phyloP scores from a whole-genome alignment of 768 basidiomycete genomes.

The Lentinula lateritia region DNA sequence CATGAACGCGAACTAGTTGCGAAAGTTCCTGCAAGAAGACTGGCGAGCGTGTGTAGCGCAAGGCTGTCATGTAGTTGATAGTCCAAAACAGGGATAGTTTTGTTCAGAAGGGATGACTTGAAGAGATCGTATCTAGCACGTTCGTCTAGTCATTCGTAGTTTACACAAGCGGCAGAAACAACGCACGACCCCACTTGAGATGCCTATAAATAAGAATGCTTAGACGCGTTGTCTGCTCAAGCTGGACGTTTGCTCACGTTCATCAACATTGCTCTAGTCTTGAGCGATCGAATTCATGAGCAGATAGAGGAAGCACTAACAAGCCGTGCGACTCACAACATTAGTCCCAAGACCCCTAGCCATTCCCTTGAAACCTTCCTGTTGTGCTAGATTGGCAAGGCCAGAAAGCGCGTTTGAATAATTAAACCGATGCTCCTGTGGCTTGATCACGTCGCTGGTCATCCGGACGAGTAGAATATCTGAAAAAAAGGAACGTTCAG shows the following conservation, averaged over 20 bases:
- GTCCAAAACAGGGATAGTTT: constrained; percentile 48
- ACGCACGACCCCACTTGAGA: constrained; percentile 85
- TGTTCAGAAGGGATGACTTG: constrained; percentile 51
- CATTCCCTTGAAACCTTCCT: constrained; percentile 68
- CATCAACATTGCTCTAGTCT: constrained; percentile 64
- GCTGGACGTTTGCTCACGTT: constrained; percentile 45
- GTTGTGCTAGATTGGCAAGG: constrained; percentile 54
- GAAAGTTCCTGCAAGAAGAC: constrained; percentile 65
- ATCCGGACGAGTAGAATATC: constrained; percentile 79
- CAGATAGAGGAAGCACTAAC: not conserved
- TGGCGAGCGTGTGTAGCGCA: constrained; percentile 61
- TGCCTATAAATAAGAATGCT: constrained; percentile 31
- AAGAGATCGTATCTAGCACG: constrained; percentile 67
- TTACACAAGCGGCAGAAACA: not conserved
- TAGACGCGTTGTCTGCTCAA: not conserved
- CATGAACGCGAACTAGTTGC: constrained; percentile 58
- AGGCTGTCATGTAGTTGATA: constrained; percentile 64
- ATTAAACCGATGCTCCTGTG: constrained; percentile 66
- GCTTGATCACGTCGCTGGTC: constrained; percentile 80
- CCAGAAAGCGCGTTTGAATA: constrained; percentile 80
- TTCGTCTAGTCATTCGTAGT: constrained; percentile 1
- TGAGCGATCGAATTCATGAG: constrained; percentile 20
- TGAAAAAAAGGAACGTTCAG: constrained; percentile 13
- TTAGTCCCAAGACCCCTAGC: constrained; percentile 77
- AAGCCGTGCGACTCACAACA: constrained; percentile 37